phyloP scores from a whole-genome alignment of 331 rosid genomes.

The Rhamnella rubrinervis region DNA sequence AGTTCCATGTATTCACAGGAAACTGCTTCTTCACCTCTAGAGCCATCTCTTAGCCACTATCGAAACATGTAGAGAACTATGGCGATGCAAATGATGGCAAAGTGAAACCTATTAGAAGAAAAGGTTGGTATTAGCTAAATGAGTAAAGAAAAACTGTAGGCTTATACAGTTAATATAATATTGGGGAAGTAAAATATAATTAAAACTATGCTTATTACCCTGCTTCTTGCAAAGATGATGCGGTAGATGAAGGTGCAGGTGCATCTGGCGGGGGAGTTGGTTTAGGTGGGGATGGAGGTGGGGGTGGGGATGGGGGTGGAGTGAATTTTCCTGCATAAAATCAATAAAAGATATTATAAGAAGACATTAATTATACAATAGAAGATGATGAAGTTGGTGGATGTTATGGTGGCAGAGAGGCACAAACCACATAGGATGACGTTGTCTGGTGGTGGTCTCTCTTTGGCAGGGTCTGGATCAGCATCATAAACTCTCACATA shows the following conservation, averaged over 20 bases:
- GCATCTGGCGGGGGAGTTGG: conserved; percentile 20
- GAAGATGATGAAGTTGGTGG: neutral
- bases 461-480: conserved; percentile 57
- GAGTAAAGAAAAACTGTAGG: neutral
- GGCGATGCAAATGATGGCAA: conserved; percentile 32
- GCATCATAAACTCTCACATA: conserved; percentile 57
- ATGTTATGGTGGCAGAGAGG: too few relatives aligned
- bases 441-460: conserved; percentile 42
- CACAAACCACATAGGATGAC: conserved; percentile 60
- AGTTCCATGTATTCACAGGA: neutral
- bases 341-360: neutral
- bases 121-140: conserved; percentile 1
- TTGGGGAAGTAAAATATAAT: neutral
- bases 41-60: neutral
- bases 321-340: conserved; percentile 34
- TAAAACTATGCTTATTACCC: conserved; percentile 31
- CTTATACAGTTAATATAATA: neutral
- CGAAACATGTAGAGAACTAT: conserved; percentile 26
- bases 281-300: neutral
- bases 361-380: neutral
- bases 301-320: conserved; percentile 1
- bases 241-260: conserved; percentile 18
- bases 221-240: conserved; percentile 28
- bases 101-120: conserved; percentile 36
- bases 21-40: neutral